phyloP scores from a whole-genome alignment of 192 early-diverging fungal genomes.

The Podochytrium sp. region DNA sequence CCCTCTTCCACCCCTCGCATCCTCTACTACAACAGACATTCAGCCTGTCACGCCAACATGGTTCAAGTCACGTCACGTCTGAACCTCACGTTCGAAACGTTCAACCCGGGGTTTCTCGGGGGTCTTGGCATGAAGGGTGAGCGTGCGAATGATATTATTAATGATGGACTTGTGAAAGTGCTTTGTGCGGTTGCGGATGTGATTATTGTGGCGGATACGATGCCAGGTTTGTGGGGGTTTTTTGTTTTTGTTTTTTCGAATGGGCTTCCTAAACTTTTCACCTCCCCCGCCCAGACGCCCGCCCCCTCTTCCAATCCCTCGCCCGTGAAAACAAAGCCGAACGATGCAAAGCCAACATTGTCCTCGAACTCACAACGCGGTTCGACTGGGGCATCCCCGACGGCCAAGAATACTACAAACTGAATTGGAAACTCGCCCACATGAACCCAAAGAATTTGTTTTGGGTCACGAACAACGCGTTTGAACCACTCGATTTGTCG shows the following conservation, averaged over 20 bases:
- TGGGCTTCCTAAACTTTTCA: too few species aligned
- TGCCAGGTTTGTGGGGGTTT: slow-evolving; percentile 29
- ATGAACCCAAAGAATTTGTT: slow-evolving; percentile 15
- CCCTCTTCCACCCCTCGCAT: slow-evolving; percentile 1
- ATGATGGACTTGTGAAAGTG: slow-evolving; percentile 16
- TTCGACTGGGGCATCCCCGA: slow-evolving; percentile 31
- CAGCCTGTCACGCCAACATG: slow-evolving; percentile 31
- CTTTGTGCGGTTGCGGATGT: slow-evolving; percentile 23
- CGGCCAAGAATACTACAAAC: slow-evolving; percentile 14
- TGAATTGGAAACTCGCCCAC: slow-evolving; percentile 13
- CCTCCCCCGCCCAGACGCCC: slow-evolving; percentile 11
- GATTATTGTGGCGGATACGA: slow-evolving; percentile 33
- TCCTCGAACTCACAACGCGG: slow-evolving; percentile 21
- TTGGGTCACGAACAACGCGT: slow-evolving; percentile 31
- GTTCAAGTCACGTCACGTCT: slow-evolving; percentile 20
- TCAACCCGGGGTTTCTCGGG: slow-evolving; percentile 26
- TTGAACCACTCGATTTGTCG: slow-evolving; percentile 23
- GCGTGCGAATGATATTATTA: slow-evolving; percentile 19
- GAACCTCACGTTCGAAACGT: slow-evolving; percentile 21
- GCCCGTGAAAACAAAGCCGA: neutral
- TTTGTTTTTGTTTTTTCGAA: neutral
- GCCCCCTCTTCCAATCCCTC: slow-evolving; percentile 23
- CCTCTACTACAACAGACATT: slow-evolving; percentile 29
- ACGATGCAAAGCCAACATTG: slow-evolving; percentile 23
- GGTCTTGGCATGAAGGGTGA: slow-evolving; percentile 28